Conservation (phyloP, 345 rosid genomes). For the Populus deltoides region DNA sequence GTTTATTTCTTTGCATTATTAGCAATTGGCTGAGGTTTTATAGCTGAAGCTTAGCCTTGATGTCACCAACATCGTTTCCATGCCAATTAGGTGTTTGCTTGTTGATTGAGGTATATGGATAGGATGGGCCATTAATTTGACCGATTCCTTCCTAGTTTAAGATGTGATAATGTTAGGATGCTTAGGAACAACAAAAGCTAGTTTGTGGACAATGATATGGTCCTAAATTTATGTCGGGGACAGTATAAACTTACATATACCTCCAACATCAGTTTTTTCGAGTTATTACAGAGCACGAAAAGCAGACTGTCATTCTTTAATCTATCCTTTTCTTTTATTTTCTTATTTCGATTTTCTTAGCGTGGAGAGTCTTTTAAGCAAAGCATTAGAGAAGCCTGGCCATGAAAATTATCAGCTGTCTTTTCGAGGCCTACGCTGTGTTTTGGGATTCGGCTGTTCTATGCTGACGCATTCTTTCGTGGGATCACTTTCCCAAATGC, state of each 20-base stretch:
- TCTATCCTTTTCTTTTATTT: too few species aligned
- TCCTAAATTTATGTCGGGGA: too few species aligned
- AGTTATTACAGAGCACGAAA: too few species aligned
- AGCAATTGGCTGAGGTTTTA: not conserved
- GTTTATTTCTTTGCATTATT: not conserved
- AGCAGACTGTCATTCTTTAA: too few species aligned
- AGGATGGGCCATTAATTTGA: not conserved
- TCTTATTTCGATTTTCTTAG: too few species aligned
- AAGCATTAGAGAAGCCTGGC: too few species aligned
- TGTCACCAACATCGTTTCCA: not conserved
- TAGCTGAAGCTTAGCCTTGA: not conserved
- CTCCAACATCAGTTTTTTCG: too few species aligned
- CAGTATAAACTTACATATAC: too few species aligned
- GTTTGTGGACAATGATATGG: too few species aligned
- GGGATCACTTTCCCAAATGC: not conserved
- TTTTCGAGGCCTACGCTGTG: not conserved
- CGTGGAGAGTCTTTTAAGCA: too few species aligned
- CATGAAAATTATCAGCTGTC: not conserved
- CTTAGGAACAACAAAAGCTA: slow-evolving; percentile 23
- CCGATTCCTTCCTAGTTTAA: not conserved
- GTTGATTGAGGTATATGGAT: slow-evolving; percentile 7
- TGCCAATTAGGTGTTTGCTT: slow-evolving; percentile 18
- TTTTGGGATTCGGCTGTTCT: not conserved
- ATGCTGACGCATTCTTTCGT: not conserved
- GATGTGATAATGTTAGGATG: slow-evolving; percentile 14